Base-by-base conservation (phyloP, 495 filamentous ascomycete species). In the Tetracladium marchalianum region DNA sequence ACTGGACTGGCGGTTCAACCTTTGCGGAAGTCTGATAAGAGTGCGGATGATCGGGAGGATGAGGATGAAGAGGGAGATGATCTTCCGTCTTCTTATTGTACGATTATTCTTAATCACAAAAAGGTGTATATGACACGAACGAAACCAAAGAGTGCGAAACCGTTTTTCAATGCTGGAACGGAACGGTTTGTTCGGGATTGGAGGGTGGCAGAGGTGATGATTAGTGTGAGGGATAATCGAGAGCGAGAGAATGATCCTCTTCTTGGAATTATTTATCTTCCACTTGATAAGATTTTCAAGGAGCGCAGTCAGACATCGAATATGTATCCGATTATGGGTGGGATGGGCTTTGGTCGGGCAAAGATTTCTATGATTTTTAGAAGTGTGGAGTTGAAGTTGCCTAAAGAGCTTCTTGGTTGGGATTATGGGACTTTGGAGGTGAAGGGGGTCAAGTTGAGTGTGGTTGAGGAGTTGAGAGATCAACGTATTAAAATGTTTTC, bases 111-210 rank as follows among this genome's bases (percentile, higher is more conserved):
- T 40, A 83, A 86, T 53, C 78, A 86, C 47, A 69, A 71, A 39
- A 85, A 83, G 51, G 69, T 85, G 22, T 87, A 80, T 59, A 75
- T 68, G 45, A 84, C 82, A 0, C 63, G 83, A 10, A 83, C 82
- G 5, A 87, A 87, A 54, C 83, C 83, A 4, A 85, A 84, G 66
- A 85, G 82, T 45, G 70, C 77, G 1, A 84, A 82, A 47, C 83
- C 83, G 0, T 87, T 86, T 59, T 86, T 85, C 70, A 87, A 86
- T 51, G 83, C 83, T 1, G 79, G 78, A n/a, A 81, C 76, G 0
- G 83, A 87, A 52, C 68, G 79, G 2, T 81, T 85, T 36, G 68
- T 86, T 33, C 66, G 75, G n/a, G 77, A 87, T 57, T 85, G 77
- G 72, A 64, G 62, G 11, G 71, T 64, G n/a, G 68, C 77, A 15